phyloP scores from a whole-genome alignment of 2,329 filamentous ascomycete genomes.

The Neocatenulostroma microsporum region DNA sequence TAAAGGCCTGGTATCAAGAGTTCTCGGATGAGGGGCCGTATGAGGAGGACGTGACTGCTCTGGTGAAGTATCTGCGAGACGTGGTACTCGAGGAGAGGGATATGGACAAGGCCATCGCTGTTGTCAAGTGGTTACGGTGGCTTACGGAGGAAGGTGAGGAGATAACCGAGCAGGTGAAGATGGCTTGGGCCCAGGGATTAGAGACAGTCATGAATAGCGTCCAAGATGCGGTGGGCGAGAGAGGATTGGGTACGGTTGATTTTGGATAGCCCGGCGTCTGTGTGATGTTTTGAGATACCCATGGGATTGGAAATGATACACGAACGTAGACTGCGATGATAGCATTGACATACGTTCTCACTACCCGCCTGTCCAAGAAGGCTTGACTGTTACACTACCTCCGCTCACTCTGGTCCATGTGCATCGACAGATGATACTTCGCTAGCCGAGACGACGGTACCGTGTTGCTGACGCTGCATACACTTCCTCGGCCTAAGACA shows the following conservation, averaged over 20 bases:
- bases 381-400: no score
- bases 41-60: conserved; percentile 63
- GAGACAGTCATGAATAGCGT: conserved; percentile 35
- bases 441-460: no score
- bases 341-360: no score
- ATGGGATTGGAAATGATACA: no score
- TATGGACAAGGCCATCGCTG: conserved; percentile 62
- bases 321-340: no score
- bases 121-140: conserved; percentile 58
- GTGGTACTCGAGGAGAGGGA: conserved; percentile 71
- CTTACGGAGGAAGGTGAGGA: conserved; percentile 28
- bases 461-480: no score
- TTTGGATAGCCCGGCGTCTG: conserved; percentile 25
- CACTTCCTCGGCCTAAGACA: no score
- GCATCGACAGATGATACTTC: no score
- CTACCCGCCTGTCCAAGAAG: no score
- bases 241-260: conserved; percentile 40
- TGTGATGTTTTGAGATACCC: conserved; percentile 1
- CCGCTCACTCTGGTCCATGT: no score
- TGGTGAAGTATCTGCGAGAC: conserved; percentile 62
- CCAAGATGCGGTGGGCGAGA: conserved; percentile 34
- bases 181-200: conserved; percentile 33
- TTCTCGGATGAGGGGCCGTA: conserved; percentile 71
- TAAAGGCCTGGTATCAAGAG: conserved; percentile 67
- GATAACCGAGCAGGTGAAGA: conserved; percentile 17